Base-by-base conservation (phyloP, 2,329 filamentous ascomycete species). In the Emmonsiellopsis sp. region DNA sequence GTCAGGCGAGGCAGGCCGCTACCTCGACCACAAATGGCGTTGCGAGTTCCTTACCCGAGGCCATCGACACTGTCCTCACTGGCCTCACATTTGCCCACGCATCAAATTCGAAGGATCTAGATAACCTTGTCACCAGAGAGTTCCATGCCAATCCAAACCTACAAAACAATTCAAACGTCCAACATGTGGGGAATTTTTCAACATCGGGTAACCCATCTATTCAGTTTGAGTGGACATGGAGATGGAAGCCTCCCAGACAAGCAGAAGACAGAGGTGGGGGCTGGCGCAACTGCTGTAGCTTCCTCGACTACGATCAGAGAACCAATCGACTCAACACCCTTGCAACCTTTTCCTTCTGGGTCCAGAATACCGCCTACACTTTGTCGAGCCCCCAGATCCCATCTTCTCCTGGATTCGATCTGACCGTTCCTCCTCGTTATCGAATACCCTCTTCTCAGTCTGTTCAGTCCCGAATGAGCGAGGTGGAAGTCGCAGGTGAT, bases 61-160 rank as follows among this genome's bases (percentile, higher is more conserved):
- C 74, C 5, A 66, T 76, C 47, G 90, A 96, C 63, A 93, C 90
- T 2, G 78, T 79, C 53, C 87, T 98, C 63, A 90, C 86, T 56
- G 90, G 92, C 50, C 78, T 98, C 57, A 98, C 93, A 7, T 97
- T 91, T 68, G 86, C 94, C 57, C 92, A 92, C 68, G 92, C 88
- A 42, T 88, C 91, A 0, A 95, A 84, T 51, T 74, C 83, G 34
- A 87, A 82, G 71, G 93, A 98, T 63, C 82, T 98, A 52, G 93
- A 97, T 65, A 96, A 93, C 60, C 75, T 98, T 46, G 85, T 97
- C 47, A 97, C 92, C 13, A 80, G 91, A 62, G 93, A 98, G 69
- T 97, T 98, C 63, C 90, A 97, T 62, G 90, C 92, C 60, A 90
- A 98, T 65, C 93, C 93, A 0, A 98, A 98, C 65, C 76, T 98